Evolutionary conservation across 2,329 filamentous ascomycete genomes (phyloP).

Genomic region (Colletotrichum liriopes): DNA sequence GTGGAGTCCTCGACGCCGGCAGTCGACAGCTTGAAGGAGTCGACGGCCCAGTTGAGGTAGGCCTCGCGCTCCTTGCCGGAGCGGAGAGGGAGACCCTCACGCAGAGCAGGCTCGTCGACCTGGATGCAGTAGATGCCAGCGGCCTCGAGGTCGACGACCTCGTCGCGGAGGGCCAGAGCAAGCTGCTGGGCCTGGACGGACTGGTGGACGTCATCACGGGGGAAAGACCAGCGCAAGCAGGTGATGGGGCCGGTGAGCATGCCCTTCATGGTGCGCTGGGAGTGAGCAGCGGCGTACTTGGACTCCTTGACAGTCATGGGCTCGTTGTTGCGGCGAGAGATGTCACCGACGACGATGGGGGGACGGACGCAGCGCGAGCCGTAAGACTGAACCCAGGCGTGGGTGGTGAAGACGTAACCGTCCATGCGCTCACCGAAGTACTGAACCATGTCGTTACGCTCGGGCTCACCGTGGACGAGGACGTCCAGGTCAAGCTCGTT

Average conservation of each 20-base stretch:
- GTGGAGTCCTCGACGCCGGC: conserved; percentile 95
- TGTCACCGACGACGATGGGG: conserved; percentile 98
- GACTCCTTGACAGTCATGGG: conserved; percentile 99
- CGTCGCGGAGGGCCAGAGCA: conserved; percentile 96
- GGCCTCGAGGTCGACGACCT: conserved; percentile 97
- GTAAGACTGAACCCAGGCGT: conserved; percentile 99
- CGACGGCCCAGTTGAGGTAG: conserved; percentile 97
- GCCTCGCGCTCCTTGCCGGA: conserved; percentile 94
- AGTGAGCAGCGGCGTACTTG: conserved; percentile 96
- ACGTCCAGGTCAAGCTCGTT: conserved; percentile 98
- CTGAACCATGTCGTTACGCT: conserved; percentile 99
- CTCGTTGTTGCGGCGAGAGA: conserved; percentile 84
- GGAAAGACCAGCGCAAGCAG: conserved; percentile 99
- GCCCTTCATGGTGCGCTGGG: conserved; percentile 99
- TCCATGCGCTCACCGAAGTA: conserved; percentile 99
- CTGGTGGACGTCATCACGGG: conserved; percentile 99
- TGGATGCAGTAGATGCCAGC: conserved; percentile 98
- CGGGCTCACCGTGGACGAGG: conserved; percentile 97
- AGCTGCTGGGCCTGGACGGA: conserved; percentile 99
- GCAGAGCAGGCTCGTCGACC: conserved; percentile 98
- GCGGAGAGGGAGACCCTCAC: conserved; percentile 98
- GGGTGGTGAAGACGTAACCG: conserved; percentile 98
- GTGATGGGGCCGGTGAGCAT: conserved; percentile 99
- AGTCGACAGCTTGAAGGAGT: conserved; percentile 97
- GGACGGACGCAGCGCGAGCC: conserved; percentile 98